phyloP scores from a whole-genome alignment of 164 flowering plant genomes.

The Akebia trifoliata region DNA sequence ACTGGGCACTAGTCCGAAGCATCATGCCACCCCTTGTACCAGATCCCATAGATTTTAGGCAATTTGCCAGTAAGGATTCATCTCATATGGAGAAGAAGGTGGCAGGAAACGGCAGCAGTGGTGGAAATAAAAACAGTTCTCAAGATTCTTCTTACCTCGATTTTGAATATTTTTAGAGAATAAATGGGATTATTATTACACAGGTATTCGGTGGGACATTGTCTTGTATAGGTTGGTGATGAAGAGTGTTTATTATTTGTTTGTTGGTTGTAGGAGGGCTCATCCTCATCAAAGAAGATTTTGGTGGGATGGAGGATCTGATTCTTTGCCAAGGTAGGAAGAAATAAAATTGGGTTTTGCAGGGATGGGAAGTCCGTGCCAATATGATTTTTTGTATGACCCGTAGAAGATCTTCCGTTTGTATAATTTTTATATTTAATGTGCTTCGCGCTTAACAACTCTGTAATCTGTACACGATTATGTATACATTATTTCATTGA shows the following conservation, averaged over 20 bases:
- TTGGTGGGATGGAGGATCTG: conserved; percentile 5
- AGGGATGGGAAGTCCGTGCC: conserved; percentile 6
- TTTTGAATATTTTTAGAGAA: conserved; percentile 56
- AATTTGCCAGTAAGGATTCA: conserved; percentile 34
- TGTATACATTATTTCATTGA: too few relatives aligned
- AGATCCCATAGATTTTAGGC: conserved; percentile 49
- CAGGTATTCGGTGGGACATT: too few relatives aligned
- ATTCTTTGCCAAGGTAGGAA: not conserved
- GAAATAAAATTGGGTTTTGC: not conserved
- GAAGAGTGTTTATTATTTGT: not conserved
- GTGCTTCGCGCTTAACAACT: not conserved
- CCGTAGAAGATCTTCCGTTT: conserved; percentile 1
- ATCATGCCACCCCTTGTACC: conserved; percentile 55
- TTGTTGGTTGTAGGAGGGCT: not conserved
- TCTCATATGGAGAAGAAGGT: conserved; percentile 23
- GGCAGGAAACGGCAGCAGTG: conserved; percentile 7
- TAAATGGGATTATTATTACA: too few relatives aligned
- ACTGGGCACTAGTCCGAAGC: conserved; percentile 68
- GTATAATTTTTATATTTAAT: not conserved
- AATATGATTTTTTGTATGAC: conserved; percentile 5
- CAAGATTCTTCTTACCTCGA: conserved; percentile 35
- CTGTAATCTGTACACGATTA: conserved; percentile 11
- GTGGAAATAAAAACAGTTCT: conserved; percentile 14
- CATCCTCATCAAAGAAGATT: conserved; percentile 8
- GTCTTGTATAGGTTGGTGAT: too few relatives aligned